These are phyloP conservation scores for Mallotus repandus DNA, from an alignment of 441 rosid species.

Conservation along the genomic window DNA sequence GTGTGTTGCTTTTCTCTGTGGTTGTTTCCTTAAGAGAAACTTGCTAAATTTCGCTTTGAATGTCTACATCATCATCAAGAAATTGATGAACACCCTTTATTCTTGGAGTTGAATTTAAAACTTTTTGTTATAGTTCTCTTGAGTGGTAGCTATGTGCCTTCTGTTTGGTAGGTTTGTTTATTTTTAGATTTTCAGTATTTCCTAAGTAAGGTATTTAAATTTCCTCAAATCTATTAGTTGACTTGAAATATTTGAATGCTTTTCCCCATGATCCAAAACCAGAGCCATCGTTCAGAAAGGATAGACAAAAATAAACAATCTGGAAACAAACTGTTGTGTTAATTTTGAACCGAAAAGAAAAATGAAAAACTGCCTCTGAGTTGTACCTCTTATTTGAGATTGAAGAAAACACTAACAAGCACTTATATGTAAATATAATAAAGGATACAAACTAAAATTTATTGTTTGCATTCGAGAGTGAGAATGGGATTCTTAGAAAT, in stretches of 20 bases:
- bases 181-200: neutral
- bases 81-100: neutral
- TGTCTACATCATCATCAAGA: neutral
- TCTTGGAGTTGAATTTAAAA: neutral
- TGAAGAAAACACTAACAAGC: neutral
- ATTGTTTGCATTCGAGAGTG: neutral
- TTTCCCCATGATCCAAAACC: neutral
- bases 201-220: neutral
- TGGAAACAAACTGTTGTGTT: neutral
- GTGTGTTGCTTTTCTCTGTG: neutral
- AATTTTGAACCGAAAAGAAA: neutral
- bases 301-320: too few relatives aligned
- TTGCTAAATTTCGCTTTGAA: neutral
- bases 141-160: neutral
- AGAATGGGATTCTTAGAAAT: neutral
- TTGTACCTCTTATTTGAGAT: neutral
- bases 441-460: neutral
- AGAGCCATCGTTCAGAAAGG: too few relatives aligned
- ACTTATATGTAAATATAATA: neutral
- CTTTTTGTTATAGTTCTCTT: neutral
- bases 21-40: neutral
- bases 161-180: too few relatives aligned
- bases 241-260: neutral
- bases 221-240: neutral
- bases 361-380: neutral